phyloP scores from a whole-genome alignment of 257 asterid species.

The Paraleonurus japonicus region DNA sequence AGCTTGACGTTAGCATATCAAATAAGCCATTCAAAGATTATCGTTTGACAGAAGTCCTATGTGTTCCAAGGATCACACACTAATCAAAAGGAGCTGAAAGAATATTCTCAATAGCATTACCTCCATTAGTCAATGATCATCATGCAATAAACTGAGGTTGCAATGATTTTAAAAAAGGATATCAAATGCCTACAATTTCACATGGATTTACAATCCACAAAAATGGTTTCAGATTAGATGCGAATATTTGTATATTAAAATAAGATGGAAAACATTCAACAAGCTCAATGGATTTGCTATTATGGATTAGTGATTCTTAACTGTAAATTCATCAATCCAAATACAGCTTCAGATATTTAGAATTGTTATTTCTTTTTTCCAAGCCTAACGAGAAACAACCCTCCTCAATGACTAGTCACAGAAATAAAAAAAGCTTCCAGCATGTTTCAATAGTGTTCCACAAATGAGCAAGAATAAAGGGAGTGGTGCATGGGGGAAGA shows the following conservation, averaged over 20 bases:
- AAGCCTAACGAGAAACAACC: neutral
- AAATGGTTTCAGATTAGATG: neutral
- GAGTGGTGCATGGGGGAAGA: neutral
- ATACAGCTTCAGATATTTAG: slow-evolving; percentile 3
- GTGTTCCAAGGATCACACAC: neutral
- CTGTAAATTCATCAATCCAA: neutral
- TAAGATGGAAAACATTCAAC: neutral
- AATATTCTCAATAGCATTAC: neutral
- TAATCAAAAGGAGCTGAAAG: neutral
- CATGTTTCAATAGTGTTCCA: neutral
- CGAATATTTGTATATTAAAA: neutral
- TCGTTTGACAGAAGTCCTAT: neutral
- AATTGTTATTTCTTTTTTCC: neutral
- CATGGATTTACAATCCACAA: neutral
- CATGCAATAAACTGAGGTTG: neutral
- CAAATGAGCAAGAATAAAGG: neutral
- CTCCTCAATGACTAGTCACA: neutral
- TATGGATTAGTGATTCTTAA: neutral
- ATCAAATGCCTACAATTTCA: neutral
- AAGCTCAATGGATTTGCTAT: neutral
- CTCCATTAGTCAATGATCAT: neutral
- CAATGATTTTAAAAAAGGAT: neutral
- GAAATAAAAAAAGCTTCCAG: neutral
- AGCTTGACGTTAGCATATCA: neutral
- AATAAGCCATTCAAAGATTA: neutral